phyloP scores from a whole-genome alignment of 306 rosid species.

The Astragalus membranaceus region DNA sequence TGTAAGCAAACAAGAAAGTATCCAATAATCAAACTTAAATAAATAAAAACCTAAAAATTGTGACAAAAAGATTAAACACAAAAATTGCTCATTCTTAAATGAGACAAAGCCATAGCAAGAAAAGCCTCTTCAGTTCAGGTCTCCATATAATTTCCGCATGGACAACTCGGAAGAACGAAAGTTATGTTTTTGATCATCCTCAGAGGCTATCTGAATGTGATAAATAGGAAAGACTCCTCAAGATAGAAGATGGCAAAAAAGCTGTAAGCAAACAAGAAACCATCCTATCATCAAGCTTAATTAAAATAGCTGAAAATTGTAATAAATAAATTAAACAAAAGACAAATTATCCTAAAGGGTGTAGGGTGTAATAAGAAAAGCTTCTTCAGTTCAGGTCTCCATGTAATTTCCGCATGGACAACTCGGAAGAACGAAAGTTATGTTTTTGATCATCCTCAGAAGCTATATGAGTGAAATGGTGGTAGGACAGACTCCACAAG shows the following conservation, averaged over 20 bases:
- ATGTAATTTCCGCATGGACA: constrained; percentile 33
- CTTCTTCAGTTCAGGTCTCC: constrained; percentile 72
- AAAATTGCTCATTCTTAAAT: too few species aligned
- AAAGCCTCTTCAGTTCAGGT: constrained; percentile 51
- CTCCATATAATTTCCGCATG: constrained; percentile 41
- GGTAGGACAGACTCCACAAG: too few species aligned
- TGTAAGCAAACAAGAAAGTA: not conserved
- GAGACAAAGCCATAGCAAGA: too few species aligned
- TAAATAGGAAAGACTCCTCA: not conserved
- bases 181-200: constrained; percentile 29
- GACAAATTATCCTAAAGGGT: not conserved
- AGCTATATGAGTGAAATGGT: not conserved
- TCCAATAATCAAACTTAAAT: not conserved
- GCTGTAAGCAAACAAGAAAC: not conserved
- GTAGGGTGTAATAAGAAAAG: not conserved
- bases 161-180: constrained; percentile 36
- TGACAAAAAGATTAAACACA: not conserved
- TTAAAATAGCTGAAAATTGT: not conserved
- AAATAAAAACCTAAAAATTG: not conserved
- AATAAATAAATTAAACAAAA: not conserved
- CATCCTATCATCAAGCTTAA: not conserved
- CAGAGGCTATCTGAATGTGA: constrained; percentile 14
- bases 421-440: constrained; percentile 58
- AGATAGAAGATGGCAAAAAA: not conserved
- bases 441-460: constrained; percentile 38